Base-by-base conservation (phyloP, 345 rosid genomes). In the Hirschfeldia incana region DNA sequence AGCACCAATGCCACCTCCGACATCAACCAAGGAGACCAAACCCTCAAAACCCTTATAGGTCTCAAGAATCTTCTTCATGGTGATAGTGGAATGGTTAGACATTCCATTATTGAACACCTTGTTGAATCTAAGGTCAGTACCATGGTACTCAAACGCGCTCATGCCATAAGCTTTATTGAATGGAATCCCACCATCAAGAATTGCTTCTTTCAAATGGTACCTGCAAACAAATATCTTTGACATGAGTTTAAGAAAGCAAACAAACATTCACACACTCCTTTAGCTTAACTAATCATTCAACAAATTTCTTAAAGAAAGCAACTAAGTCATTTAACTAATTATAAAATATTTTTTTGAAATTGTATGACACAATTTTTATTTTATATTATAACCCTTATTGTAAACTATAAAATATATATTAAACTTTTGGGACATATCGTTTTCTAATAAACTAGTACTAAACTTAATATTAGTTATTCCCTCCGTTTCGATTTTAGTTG, bases 1-100 rank as follows among this genome's bases (percentile, higher is more conserved):
- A 69, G 93, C 91, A 6, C 98, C 97, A 42, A 78, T 88, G 67
- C 97, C 97, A 15, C 98, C 94, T 12, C 98, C 97, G 10, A 94
- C 98, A 82, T 94, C 97, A 2, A 92, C 97, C 72, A 94, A 53
- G 0, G 93, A 85, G 5, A 65, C 64, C 27, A 94, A 88, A 4
- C 89, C 85, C 51, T 91, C 88, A 11, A 91, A 94, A 34, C 97
- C 98, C 0, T 78, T 84, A 84, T 94, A 94, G 10, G 73, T 81
- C 69, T 92, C 96, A 0, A 92, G 87, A 72, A 89, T 77, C 74
- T 86, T 90, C 88, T 85, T 90, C 96, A 94, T 90, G 49, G 87
- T 78, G 66, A 92, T 77, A 11, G 88, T 87, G 3, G 98, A 92
- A 69, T 87, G 97, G 49, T 87, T 83, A 8, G 87, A 82, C 96